Conservation (phyloP, 2,329 filamentous ascomycete species). For the Penicillium olsonii region DNA sequence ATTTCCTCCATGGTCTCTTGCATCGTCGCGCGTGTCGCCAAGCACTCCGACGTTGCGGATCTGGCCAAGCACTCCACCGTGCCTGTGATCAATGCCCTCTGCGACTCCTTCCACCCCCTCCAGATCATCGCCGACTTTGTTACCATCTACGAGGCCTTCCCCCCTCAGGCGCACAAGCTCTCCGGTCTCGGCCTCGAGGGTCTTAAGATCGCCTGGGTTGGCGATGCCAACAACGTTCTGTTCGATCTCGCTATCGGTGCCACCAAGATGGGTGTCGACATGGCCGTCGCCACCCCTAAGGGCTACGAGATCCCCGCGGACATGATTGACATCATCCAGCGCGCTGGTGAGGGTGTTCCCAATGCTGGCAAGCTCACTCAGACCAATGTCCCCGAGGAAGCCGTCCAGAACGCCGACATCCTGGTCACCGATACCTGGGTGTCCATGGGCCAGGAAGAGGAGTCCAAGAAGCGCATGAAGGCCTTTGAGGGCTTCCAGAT, state of each 20-base stretch:
- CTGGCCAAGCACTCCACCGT: conserved; percentile 73
- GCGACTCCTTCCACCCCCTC: conserved; percentile 87
- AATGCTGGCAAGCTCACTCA: conserved; percentile 69
- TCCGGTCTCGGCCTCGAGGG: conserved; percentile 70
- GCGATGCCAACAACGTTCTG: conserved; percentile 95
- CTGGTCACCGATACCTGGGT: conserved; percentile 98
- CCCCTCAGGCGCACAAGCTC: conserved; percentile 43
- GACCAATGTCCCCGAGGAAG: conserved; percentile 80
- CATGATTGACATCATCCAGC: conserved; percentile 73
- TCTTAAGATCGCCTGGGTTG: conserved; percentile 92
- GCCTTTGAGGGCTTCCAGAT: conserved; percentile 91
- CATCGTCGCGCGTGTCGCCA: conserved; percentile 77
- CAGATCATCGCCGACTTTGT: conserved; percentile 94
- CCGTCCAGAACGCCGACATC: conserved; percentile 79
- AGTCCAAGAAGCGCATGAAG: conserved; percentile 72
- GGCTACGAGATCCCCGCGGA: conserved; percentile 77
- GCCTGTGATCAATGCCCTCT: conserved; percentile 84
- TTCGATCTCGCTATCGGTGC: conserved; percentile 90
- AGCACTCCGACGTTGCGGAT: conserved; percentile 71
- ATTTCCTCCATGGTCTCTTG: conserved; percentile 91
- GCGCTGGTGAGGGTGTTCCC: conserved; percentile 59
- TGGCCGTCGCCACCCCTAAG: conserved; percentile 81
- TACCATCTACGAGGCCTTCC: conserved; percentile 80
- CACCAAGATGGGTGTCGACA: conserved; percentile 80
- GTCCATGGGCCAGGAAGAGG: conserved; percentile 94